These are phyloP conservation scores for Brassica hybrid DNA, from an alignment of 441 rosid genomes.

Conservation along the genomic window DNA sequence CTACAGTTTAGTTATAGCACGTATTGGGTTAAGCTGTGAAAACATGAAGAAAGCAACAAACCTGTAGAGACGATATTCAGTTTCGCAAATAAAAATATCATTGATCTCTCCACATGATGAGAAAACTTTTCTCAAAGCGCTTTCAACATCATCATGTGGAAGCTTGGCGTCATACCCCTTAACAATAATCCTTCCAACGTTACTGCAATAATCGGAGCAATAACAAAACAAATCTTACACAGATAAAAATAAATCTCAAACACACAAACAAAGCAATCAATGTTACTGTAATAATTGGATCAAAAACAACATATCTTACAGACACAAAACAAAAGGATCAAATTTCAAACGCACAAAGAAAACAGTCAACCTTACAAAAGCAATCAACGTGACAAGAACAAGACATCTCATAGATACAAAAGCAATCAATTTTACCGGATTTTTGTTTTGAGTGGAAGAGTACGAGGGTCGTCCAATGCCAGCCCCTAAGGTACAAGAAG, in stretches of 20 bases:
- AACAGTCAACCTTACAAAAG: not conserved
- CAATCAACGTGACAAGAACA: not conserved
- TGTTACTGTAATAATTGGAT: not conserved
- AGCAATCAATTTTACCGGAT: not conserved
- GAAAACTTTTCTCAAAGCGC: not conserved
- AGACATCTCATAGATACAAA: not conserved
- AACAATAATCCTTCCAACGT: not conserved
- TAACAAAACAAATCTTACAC: too few species aligned
- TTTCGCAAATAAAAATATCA: not conserved
- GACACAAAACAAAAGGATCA: not conserved
- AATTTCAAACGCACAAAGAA: not conserved
- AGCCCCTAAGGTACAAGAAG: not conserved
- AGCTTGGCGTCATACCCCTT: not conserved
- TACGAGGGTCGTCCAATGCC: not conserved
- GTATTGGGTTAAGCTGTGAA: not conserved
- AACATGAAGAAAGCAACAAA: not conserved
- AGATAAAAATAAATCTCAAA: not conserved
- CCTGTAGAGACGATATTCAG: not conserved
- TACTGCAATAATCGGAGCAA: not conserved
- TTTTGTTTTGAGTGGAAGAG: not conserved
- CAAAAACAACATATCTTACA: not conserved
- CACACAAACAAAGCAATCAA: not conserved
- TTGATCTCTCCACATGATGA: slow-evolving; percentile 3
- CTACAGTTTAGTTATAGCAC: not conserved
- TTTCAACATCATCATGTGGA: not conserved